Conservation (phyloP, 345 rosid species). For the Syzygium aromaticum region DNA sequence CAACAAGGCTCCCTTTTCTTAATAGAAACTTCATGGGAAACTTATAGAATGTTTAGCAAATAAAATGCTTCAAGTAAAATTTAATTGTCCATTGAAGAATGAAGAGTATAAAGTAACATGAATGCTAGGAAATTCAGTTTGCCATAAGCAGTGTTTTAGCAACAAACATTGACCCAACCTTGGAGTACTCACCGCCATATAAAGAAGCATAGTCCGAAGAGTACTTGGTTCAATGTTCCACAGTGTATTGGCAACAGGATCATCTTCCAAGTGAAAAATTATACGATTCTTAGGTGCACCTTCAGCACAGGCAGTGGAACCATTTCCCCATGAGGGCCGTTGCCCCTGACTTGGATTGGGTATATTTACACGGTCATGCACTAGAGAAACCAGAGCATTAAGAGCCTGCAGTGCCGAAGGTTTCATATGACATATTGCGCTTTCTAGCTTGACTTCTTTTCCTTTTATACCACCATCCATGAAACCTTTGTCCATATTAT, state of each 20-base stretch:
- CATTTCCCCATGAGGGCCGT: conserved; percentile 22
- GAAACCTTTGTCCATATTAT: conserved; percentile 13
- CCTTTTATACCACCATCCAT: conserved; percentile 15
- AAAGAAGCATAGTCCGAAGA: conserved; percentile 51
- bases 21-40: not conserved
- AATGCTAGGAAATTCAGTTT: not conserved
- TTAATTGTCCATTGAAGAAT: not conserved
- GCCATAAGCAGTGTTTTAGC: not conserved
- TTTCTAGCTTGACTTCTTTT: conserved; percentile 13
- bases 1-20: not conserved
- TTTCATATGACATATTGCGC: conserved; percentile 35
- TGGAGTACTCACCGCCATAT: conserved; percentile 53
- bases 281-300: conserved; percentile 8
- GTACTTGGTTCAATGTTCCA: conserved; percentile 44
- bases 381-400: conserved; percentile 67
- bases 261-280: conserved; percentile 46
- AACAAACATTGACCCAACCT: not conserved
- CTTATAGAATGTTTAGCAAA: not conserved
- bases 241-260: conserved; percentile 61
- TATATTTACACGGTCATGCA: conserved; percentile 50
- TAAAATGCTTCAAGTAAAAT: not conserved
- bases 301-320: conserved; percentile 14
- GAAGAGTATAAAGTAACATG: not conserved
- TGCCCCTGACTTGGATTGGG: conserved; percentile 22
- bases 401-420: conserved; percentile 44